phyloP scores from a whole-genome alignment of 768 basidiomycete species.

The Boletellus ananiceps region DNA sequence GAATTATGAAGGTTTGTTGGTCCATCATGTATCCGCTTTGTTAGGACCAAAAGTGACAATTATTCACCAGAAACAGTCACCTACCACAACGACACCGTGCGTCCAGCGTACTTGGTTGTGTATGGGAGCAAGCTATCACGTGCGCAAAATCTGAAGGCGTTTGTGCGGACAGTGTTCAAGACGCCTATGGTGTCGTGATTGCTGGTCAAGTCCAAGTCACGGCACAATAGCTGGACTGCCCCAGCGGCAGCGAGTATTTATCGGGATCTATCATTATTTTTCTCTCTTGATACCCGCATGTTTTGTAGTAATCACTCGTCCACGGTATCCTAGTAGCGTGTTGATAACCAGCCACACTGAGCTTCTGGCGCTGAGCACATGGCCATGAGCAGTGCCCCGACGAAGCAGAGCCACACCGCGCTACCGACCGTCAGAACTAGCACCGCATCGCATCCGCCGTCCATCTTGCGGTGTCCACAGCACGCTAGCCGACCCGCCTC shows the following conservation, averaged over 20 bases:
- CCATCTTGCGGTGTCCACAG: background rate
- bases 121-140: constrained; percentile 39
- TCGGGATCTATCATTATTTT: background rate
- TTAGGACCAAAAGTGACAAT: background rate
- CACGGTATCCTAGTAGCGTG: constrained; percentile 4
- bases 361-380: too few species aligned
- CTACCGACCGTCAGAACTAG: too few species aligned
- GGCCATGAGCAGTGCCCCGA: too few species aligned
- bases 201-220: background rate
- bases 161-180: constrained; percentile 29
- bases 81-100: constrained; percentile 61
- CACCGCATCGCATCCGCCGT: constrained; percentile 1
- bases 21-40: background rate
- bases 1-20: constrained; percentile 48
- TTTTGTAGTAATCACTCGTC: constrained; percentile 14
- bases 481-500: constrained; percentile 6
- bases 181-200: constrained; percentile 27
- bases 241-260: constrained; percentile 8
- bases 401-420: too few species aligned
- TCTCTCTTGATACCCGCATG: constrained; percentile 12
- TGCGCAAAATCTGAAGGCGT: constrained; percentile 20
- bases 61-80: constrained; percentile 52
- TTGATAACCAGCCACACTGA: too few species aligned
- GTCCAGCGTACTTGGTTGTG: constrained; percentile 62
- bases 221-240: background rate